Conservation (phyloP, 495 filamentous ascomycete species). For the Mytilinidion resinicola region DNA sequence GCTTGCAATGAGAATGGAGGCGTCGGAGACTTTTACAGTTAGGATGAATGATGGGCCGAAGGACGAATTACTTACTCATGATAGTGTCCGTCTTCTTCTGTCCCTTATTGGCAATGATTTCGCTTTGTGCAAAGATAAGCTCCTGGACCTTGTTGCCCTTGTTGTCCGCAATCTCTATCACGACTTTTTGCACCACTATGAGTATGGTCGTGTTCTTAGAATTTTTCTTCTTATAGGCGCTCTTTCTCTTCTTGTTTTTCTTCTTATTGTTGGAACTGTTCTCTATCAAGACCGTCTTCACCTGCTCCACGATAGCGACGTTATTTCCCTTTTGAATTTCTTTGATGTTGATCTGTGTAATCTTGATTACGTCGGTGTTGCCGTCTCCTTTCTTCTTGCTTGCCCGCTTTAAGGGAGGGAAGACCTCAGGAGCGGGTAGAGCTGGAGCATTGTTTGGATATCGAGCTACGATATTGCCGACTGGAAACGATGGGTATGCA, state of each 20-base stretch:
- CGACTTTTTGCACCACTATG: slow-evolving; percentile 21
- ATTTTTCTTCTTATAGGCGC: slow-evolving; percentile 8
- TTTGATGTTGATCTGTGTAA: neutral
- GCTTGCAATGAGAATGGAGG: slow-evolving; percentile 8
- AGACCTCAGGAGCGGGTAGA: slow-evolving; percentile 4
- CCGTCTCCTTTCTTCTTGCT: neutral
- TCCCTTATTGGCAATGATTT: slow-evolving; percentile 21
- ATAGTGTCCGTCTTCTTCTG: slow-evolving; percentile 14
- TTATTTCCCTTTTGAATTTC: neutral
- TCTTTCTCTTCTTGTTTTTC: slow-evolving; percentile 7
- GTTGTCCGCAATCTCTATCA: slow-evolving; percentile 18
- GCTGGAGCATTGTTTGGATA: neutral
- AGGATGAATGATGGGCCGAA: slow-evolving; percentile 1
- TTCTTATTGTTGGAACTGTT: slow-evolving; percentile 7
- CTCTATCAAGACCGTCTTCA: neutral
- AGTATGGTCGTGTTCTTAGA: slow-evolving; percentile 11
- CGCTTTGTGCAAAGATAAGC: slow-evolving; percentile 21
- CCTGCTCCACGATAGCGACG: neutral
- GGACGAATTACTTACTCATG: slow-evolving; percentile 19
- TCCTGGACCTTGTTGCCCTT: slow-evolving; percentile 11
- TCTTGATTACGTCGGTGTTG: slow-evolving; percentile 1
- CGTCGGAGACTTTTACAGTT: slow-evolving; percentile 14
- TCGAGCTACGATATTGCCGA: neutral
- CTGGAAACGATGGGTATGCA: neutral
- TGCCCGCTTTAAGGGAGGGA: neutral